phyloP scores from a whole-genome alignment of 441 rosid species.

The Populus hybrid region DNA sequence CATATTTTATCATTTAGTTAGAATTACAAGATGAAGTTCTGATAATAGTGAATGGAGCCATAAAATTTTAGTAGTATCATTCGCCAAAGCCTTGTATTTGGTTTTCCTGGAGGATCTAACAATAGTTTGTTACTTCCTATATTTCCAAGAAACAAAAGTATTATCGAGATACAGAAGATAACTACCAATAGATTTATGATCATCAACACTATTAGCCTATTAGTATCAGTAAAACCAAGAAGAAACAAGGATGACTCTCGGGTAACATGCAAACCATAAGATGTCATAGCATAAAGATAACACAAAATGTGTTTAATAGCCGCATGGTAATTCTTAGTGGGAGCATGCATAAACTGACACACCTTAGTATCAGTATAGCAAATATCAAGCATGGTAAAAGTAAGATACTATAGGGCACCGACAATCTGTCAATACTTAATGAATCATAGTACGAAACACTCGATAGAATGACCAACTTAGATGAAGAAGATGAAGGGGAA shows the following conservation, averaged over 20 bases:
- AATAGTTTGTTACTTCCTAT: neutral
- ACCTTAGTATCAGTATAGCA: neutral
- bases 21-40: neutral
- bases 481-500: neutral
- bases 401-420: too few species aligned
- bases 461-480: neutral
- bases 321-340: rapidly evolving
- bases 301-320: neutral
- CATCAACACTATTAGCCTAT: rapidly evolving
- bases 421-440: neutral
- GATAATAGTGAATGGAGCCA: rapidly evolving
- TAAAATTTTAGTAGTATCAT: neutral
- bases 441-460: neutral
- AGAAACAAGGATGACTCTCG: neutral
- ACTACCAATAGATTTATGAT: neutral
- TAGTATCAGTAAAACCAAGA: neutral
- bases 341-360: neutral
- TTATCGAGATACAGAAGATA: neutral
- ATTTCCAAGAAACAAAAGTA: neutral
- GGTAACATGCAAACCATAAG: neutral
- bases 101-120: neutral
- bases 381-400: neutral
- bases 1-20: too few species aligned
- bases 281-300: neutral
- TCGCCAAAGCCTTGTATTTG: neutral